Base-by-base conservation (phyloP, 371 early-diverging fungal species). In the Paramicrosporidium saccamoebae region DNA sequence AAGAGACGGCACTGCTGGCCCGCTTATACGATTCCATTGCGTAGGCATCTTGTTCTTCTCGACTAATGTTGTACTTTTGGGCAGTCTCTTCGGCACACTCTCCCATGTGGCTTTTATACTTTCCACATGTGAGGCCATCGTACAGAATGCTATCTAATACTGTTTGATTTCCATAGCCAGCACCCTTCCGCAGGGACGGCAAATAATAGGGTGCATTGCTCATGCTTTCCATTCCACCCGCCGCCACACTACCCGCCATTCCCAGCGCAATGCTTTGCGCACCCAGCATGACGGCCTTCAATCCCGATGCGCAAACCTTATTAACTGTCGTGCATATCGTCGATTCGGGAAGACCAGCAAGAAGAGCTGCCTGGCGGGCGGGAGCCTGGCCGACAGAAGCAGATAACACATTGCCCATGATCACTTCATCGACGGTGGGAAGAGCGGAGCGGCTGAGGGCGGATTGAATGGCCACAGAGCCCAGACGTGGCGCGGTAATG, bases 211-310 rank as follows among this genome's bases (percentile, higher is more conserved):
- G 81, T 10, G 58, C 52, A 40, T 77, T 77, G 25, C 65, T 62
- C 82, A 88, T 82, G 48, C 68, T 67, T 39, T 90, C 86, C 71
- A 69, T 77, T 22, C 90, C 86, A 31, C 86, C 90, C 18, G 78
- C 77, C 9, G 81, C 46, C 49, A 77, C 63, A 17, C 52, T 35
- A 8, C 50, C 31, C 33, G 52, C 50, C 19, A 47, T 48, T 12
- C 57, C 62, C 10, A 47, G 37, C 35, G 52, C 46, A 30, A 63
- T 50, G 24, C 41, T 47, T 32, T 64, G 68, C 4, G 68, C 39
- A 7, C 65, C 71, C 36, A 69, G 28, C 44, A 55, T 65, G 17
- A 67, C 47, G 2, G 72, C 52, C 47, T 88, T 86, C 69, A 79
- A 63, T 10, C 79, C 90, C 3, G 71, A 69, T 5, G 75, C 81